Base-by-base conservation (phyloP, 306 rosid species). In the Pachyrhizus erosus region DNA sequence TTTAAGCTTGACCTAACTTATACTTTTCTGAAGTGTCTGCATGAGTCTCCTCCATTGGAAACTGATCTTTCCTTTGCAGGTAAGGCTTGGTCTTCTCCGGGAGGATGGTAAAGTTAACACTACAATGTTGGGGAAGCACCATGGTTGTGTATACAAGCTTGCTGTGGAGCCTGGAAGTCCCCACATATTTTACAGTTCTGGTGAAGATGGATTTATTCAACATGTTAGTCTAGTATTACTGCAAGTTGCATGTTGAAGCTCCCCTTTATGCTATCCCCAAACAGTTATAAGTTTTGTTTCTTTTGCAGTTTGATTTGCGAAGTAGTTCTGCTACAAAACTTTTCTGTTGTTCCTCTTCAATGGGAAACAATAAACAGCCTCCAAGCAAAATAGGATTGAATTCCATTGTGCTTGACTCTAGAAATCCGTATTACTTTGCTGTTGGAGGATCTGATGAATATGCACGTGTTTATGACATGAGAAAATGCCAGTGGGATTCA, bases 121-220 rank as follows among this genome's bases (percentile, higher is more conserved):
- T 23, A 80, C 79, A 72, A n/a, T 43, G 84, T 84, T 91, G 81
- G 91, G 90, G 69, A 88, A 68, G 82, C 91, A 90, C 81, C 70
- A 31, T 21, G 90, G 91, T 54, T 69, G 69, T 82, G 92, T 82
- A 34, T 85, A 86, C 87, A 85, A 89, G 87, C 91, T 91, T 80
- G 92, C 92, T 23, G 43, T 89, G 80, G 94, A 91, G 92, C 92
- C 91, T 40, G 92, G 91, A 80, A 89, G 88, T 79, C 89, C 91
- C 20, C 77, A 87, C 80, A 78, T 86, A 66, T 45, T 91, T 49
- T 91, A 91, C 73, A 91, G 94, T 74, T 86, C 89, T 27, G 91
- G 92, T 26, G 91, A 84, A 89, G 94, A 91, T 72, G 92, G 94
- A 75, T 75, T 77, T 78, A 21, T 87, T 57, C 94, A 86, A 79